Percentiles rank a stretch among this genome's conserved stretches.
Conservation (phyloP, 164 flowering plant genomes). For the Aristolochia californica region DNA sequence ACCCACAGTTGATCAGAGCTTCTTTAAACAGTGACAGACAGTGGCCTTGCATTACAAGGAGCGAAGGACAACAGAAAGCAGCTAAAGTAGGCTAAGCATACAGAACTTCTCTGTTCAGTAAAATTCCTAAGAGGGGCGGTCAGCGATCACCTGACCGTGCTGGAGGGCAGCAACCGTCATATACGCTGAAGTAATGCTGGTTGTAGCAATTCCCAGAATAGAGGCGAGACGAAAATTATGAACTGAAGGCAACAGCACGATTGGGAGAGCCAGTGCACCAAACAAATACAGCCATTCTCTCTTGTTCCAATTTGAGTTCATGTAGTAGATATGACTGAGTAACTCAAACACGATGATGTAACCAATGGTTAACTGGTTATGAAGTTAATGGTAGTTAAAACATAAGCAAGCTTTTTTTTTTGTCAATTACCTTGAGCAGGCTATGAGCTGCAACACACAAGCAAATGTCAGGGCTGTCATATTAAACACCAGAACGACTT, state of each 20-base stretch:
- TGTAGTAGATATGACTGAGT: slow-evolving; percentile 8
- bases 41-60: too few relatives aligned
- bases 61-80: too few relatives aligned
- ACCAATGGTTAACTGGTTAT: neutral
- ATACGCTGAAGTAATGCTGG: slow-evolving; percentile 7
- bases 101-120: too few relatives aligned
- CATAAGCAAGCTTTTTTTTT: too few relatives aligned
- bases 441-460: slow-evolving; percentile 9
- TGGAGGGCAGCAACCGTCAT: slow-evolving; percentile 6
- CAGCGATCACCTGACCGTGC: slow-evolving; percentile 8
- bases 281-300: slow-evolving; percentile 8
- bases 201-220: slow-evolving; percentile 7
- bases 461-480: slow-evolving; percentile 7
- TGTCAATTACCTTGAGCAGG: slow-evolving; percentile 8
- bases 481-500: slow-evolving; percentile 6
- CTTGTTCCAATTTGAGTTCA: slow-evolving; percentile 8
- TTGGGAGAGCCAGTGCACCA: slow-evolving; percentile 5
- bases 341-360: too few relatives aligned
- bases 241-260: slow-evolving; percentile 8
- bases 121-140: too few relatives aligned
- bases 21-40: too few relatives aligned
- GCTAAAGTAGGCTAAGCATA: too few relatives aligned
- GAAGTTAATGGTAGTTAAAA: too few relatives aligned
- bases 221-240: slow-evolving; percentile 9
- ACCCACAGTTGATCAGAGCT: too few relatives aligned